These are phyloP conservation scores for Ceratocystis destructans DNA, from an alignment of 2,329 filamentous ascomycete species.

Conservation along the genomic window DNA sequence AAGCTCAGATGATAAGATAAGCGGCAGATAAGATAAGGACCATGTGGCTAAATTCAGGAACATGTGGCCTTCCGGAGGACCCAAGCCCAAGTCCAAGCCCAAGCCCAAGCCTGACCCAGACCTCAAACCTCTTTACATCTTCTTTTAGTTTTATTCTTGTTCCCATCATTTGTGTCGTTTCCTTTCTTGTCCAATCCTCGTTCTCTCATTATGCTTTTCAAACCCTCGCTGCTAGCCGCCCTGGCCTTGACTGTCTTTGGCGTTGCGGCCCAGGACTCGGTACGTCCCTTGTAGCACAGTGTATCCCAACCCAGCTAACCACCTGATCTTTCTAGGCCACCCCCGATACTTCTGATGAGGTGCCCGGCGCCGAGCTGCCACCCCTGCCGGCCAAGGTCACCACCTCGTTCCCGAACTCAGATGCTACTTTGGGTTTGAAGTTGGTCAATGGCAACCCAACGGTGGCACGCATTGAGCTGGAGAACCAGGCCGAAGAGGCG, in stretches of 20 bases:
- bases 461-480: constrained; percentile 65
- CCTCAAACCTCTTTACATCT: not conserved
- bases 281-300: not conserved
- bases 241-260: constrained; percentile 55
- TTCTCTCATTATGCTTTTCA: constrained; percentile 52
- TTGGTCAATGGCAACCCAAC: constrained; percentile 85
- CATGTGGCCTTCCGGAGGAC: constrained; percentile 14
- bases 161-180: constrained; percentile 8
- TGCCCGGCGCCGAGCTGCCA: constrained; percentile 10
- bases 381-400: constrained; percentile 32
- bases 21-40: not conserved
- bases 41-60: constrained; percentile 7
- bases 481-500: constrained; percentile 66
- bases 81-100: not conserved
- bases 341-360: constrained; percentile 13
- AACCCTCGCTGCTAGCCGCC: constrained; percentile 56
- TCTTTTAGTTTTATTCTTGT: not conserved
- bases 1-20: constrained; percentile 5
- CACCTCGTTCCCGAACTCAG: constrained; percentile 52
- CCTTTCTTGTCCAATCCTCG: constrained; percentile 15
- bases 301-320: not conserved
- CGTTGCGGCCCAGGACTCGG: constrained; percentile 36
- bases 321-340: constrained; percentile 5
- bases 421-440: constrained; percentile 79
- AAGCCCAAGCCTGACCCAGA: not conserved